Evolutionary conservation across 2,329 filamentous ascomycete species (phyloP), one percentile per base, ranked within the genome.

Genomic region (Pseudocercospora eumusae): DNA sequence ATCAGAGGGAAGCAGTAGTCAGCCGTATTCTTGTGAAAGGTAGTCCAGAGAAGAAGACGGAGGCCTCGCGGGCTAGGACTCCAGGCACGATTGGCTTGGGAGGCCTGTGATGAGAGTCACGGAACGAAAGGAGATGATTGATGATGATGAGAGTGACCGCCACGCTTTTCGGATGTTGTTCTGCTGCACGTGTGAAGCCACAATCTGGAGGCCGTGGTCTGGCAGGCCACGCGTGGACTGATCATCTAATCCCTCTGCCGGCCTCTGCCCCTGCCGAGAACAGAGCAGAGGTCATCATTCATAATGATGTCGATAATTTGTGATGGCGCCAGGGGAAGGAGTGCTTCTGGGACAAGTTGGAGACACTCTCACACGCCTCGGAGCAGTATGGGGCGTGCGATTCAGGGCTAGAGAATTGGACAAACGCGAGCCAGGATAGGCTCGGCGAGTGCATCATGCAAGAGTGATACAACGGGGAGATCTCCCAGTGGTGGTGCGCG

Each of bases 11-110:
- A 36, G 28, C 40, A 45, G 56, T 40, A 63, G 57, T 56, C 50
- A 58, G 57, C 61, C 33, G 60, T 52, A 59, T 56, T 56, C 9
- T 47, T 45, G 59, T 50, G 56, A 28, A 20, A 60, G 55, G 57
- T 45, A 55, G 56, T 31, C 9, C 45, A 40, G 25, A n/a, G n/a
- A n/a, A 36, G 61, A n/a, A 36, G 33, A 36, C 33, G 33, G 13
- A 36, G 33, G 33, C 33, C 33, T 15, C 33, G 33, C 33, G 15
- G 33, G n/a, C n/a, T n/a, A n/a, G n/a, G n/a, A n/a, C n/a, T 36
- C 13, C 49, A 59, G 61, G 42, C 40, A 53, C 57, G 28, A 56
- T 45, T 42, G 52, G 23, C 23, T 55, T 50, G 49, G 50, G 23
- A n/a, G 44, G 56, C 42, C 23, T 59, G 52, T 56, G 23, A 36